Percentiles rank a stretch among this genome's conserved stretches.
Conservation (phyloP, 148 eudicot species). For the Heliosperma pusillum region DNA sequence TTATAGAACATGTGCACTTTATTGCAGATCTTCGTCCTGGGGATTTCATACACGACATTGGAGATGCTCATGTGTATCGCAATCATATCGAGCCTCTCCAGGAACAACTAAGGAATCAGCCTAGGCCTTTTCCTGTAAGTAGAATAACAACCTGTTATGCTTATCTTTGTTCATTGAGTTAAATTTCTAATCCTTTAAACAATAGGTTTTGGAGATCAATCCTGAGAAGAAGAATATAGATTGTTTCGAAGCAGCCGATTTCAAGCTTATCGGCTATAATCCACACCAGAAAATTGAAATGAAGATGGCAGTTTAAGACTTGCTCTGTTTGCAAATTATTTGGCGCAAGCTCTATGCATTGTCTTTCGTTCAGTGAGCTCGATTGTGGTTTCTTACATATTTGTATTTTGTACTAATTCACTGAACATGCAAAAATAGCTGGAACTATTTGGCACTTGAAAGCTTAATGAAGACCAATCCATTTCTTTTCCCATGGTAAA, state of each 20-base stretch:
- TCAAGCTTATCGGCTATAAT: slow-evolving; percentile 65
- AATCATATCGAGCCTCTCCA: slow-evolving; percentile 77
- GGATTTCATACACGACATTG: slow-evolving; percentile 79
- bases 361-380: not conserved
- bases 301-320: slow-evolving; percentile 57
- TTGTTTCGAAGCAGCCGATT: slow-evolving; percentile 69
- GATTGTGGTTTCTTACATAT: not conserved
- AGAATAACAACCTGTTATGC: not conserved
- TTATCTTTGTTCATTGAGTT: not conserved
- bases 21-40: slow-evolving; percentile 75
- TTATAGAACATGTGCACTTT: not conserved
- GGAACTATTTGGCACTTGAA: not conserved
- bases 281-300: slow-evolving; percentile 88
- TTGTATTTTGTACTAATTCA: not conserved
- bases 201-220: slow-evolving; percentile 19
- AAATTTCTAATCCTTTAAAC: not conserved
- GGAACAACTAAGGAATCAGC: slow-evolving; percentile 61
- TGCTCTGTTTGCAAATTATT: not conserved
- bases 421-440: not conserved
- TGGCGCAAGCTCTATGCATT: not conserved
- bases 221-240: slow-evolving; percentile 31
- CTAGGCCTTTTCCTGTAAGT: slow-evolving; percentile 16
- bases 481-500: too few relatives aligned
- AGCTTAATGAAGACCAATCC: not conserved
- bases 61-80: slow-evolving; percentile 85